phyloP scores from a whole-genome alignment of 1,284 basidiomycete species.

The Apiotrichum mycotoxinovorans region DNA sequence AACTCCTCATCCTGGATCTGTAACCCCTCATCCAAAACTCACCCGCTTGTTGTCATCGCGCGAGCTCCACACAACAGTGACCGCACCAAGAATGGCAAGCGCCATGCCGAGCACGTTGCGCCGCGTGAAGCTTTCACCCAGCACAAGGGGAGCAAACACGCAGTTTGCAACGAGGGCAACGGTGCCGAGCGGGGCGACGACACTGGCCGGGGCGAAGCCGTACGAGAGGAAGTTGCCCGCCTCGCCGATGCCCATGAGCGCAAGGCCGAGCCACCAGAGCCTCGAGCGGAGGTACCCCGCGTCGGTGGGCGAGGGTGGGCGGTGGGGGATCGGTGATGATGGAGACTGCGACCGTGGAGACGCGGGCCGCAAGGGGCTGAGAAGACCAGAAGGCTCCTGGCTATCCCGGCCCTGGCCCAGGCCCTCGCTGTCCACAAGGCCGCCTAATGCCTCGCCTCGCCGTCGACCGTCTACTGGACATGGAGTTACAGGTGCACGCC shows the following conservation, averaged over 20 bases:
- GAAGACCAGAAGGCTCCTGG: too few relatives aligned
- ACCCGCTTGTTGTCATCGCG: constrained; percentile 65
- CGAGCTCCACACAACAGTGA: constrained; percentile 84
- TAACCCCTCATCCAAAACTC: constrained; percentile 14
- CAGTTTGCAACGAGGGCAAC: constrained; percentile 91
- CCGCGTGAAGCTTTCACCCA: constrained; percentile 55
- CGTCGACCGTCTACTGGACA: neutral
- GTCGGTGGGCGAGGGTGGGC: constrained; percentile 24
- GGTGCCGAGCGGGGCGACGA: constrained; percentile 93
- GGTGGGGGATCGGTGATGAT: constrained; percentile 8
- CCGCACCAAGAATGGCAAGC: constrained; percentile 76
- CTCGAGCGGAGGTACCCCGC: constrained; percentile 72
- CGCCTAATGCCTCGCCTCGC: neutral
- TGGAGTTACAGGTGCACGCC: too few relatives aligned
- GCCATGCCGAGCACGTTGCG: constrained; percentile 83
- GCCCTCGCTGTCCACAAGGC: too few relatives aligned
- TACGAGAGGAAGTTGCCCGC: constrained; percentile 87
- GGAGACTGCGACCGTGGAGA: constrained; percentile 5
- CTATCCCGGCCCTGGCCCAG: too few relatives aligned
- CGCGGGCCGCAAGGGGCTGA: too few relatives aligned
- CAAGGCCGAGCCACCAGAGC: constrained; percentile 88
- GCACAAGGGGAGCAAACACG: constrained; percentile 82
- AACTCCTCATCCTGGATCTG: too few relatives aligned
- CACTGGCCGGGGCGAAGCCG: constrained; percentile 80
- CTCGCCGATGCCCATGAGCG: constrained; percentile 88